phyloP scores from a whole-genome alignment of 148 eudicot species.

The Amaranthus palmeri region DNA sequence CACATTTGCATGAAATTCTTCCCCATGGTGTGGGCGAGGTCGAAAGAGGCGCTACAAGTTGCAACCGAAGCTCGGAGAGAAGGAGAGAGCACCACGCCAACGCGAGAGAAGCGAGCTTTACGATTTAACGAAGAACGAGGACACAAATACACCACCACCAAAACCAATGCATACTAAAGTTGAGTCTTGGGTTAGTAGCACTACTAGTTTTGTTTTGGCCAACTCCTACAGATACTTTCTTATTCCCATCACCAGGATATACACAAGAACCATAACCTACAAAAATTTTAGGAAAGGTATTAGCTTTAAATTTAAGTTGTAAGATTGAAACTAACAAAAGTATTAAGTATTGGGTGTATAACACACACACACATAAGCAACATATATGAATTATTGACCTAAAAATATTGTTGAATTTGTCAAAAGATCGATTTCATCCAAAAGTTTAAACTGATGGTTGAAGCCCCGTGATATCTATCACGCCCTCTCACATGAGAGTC shows the following conservation, averaged over 20 bases:
- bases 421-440: no score
- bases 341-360: neutral
- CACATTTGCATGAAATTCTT: slow-evolving; percentile 2
- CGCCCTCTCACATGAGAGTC: no score
- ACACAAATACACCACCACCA: slow-evolving; percentile 16
- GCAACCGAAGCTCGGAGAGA: neutral
- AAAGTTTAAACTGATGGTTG: no score
- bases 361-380: neutral
- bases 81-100: neutral
- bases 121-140: slow-evolving; percentile 5
- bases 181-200: neutral
- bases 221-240: slow-evolving; percentile 23
- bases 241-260: slow-evolving; percentile 44
- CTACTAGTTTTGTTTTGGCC: neutral
- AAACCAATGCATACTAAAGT: neutral
- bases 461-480: no score
- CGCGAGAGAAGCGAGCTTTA: neutral
- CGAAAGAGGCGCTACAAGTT: neutral
- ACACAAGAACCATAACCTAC: slow-evolving; percentile 58
- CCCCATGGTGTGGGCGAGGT: neutral
- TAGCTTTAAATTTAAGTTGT: neutral
- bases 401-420: no score
- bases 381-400: neutral
- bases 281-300: neutral
- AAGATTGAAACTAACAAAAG: neutral